Evolutionary conservation across 371 early-diverging fungal genomes (phyloP), one percentile per base, ranked within the genome.

Genomic region (Mortierella sp.): DNA sequence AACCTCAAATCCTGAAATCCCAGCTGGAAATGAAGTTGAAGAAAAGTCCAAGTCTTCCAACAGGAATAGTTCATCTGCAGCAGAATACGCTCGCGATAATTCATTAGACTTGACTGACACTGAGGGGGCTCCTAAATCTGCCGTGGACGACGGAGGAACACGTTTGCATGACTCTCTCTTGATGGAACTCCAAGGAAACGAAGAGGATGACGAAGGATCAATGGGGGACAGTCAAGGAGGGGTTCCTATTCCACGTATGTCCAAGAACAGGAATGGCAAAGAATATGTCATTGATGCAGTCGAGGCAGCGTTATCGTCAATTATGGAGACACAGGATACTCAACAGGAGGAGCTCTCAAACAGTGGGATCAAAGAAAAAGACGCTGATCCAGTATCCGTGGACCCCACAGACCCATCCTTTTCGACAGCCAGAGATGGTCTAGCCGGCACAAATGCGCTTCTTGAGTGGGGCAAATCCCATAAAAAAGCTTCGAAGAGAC

Each of bases 241-340:
- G 28, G 62, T 74, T n/a, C 72, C 74, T 9, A 68, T 70, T 28
- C 73, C 71, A 9, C 40, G 49, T 19, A 73, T 58, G 70, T 43
- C 42, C 47, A 75, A 54, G 61, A 71, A 57, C 66, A 75, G 26
- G 47, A 65, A 54, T 19, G 70, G 66, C 66, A 68, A 75, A 47
- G 63, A 69, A 43, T 82, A 85, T 31, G 90, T 89, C 8, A 85
- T 91, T 19, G 88, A 88, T 40, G 90, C 90, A 3, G 87, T 91
- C 0, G 88, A 90, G 57, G 91, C 90, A 10, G 90, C 86, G 28
- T 66, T 91, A 17, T 83, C 87, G 10, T 86, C 88, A 0, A 90
- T 91, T 51, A 77, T 91, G 58, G 89, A 87, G 40, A 68, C 45
- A 0, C 81, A 76, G n/a, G 71, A 68, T n/a, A 37, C 54, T 22